Percentiles rank a stretch among this genome's conserved stretches.
phyloP scores from a whole-genome alignment of 2,329 filamentous ascomycete species.

The Trichophyton rubrum region DNA sequence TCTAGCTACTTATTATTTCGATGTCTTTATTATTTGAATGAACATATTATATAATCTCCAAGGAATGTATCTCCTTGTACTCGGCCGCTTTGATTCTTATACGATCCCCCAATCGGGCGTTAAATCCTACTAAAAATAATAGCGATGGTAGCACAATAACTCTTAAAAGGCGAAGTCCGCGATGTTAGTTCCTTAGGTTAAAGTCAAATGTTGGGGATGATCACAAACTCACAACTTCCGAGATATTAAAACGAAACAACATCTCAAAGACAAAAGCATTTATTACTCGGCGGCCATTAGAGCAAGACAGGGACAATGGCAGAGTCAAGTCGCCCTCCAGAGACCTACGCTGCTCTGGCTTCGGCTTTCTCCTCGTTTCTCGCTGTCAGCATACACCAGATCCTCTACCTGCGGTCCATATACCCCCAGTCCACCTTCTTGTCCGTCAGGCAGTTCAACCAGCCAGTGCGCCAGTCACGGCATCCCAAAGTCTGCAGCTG shows the following conservation, averaged over 20 bases:
- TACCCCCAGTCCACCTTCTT: slow-evolving; percentile 72
- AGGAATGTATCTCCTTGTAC: no score
- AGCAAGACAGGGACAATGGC: not conserved
- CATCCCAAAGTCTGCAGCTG: slow-evolving; percentile 77
- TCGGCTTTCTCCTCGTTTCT: slow-evolving; percentile 66
- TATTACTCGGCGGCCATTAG: not conserved
- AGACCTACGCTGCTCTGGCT: slow-evolving; percentile 48
- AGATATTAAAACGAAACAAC: not conserved
- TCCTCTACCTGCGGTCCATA: slow-evolving; percentile 68
- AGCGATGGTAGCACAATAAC: no score
- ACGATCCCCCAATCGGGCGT: no score
- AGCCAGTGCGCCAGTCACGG: slow-evolving; percentile 70
- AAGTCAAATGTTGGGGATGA: no score
- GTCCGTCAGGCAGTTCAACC: slow-evolving; percentile 67
- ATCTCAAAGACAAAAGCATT: not conserved
- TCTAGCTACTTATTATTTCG: no score
- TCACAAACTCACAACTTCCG: no score
- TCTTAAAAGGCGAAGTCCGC: no score
- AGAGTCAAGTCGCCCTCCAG: slow-evolving; percentile 23
- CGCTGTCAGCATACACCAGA: slow-evolving; percentile 68
- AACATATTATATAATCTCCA: no score
- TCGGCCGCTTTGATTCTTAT: no score
- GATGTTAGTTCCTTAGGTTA: no score
- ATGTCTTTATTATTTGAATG: no score
- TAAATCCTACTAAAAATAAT: no score